Base-by-base conservation (phyloP, 1,284 basidiomycete genomes). In the Termitomyces sp. region DNA sequence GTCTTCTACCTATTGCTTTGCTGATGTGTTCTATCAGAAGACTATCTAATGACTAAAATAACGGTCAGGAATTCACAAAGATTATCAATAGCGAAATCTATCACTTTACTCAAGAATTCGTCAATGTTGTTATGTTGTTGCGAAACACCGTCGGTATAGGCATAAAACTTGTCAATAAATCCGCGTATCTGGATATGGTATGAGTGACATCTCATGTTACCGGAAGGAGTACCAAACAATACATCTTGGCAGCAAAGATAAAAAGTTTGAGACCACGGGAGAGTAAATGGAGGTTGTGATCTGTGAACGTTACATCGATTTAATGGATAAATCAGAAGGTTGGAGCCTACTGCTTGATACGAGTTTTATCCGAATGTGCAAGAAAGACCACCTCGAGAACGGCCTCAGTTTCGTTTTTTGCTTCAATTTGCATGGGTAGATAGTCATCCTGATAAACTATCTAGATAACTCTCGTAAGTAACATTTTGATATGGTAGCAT, bases 231-330 rank as follows among this genome's bases (percentile, higher is more conserved):
- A 30, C 51, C 13, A 35, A 33, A 14, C 1, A 37, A 28, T 65
- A 89, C 89, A 64, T 97, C 91, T 76, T 93, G 91, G 67, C 96
- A 99, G 64, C 93, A 97, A 42, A 93, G 76, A 57, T 94, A 93
- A 68, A 97, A 98, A 0, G 92, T 91, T 66, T 93, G 90, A 1
- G 95, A 97, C 86, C 97, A 99, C 0, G 96, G 93, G 49, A 99
- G 77, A 14, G 79, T 79, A 52, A 91, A 75, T 1, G 95, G 94
- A 53, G 89, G 78, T 0, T 79, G 64, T 49, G 77, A 76, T 61
- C 93, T 95, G 53, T 14, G 39, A 10, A n/a, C 9, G n/a, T n/a
- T 13, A 18, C 40, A 39, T 54, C 42, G 21, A 26, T 63, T 39
- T 50, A 44, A 33, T 30, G 30, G 18, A 43, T 26, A 34, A 26